Conservation (phyloP, 2,329 filamentous ascomycete genomes). For the Colletotrichum caudatum region DNA sequence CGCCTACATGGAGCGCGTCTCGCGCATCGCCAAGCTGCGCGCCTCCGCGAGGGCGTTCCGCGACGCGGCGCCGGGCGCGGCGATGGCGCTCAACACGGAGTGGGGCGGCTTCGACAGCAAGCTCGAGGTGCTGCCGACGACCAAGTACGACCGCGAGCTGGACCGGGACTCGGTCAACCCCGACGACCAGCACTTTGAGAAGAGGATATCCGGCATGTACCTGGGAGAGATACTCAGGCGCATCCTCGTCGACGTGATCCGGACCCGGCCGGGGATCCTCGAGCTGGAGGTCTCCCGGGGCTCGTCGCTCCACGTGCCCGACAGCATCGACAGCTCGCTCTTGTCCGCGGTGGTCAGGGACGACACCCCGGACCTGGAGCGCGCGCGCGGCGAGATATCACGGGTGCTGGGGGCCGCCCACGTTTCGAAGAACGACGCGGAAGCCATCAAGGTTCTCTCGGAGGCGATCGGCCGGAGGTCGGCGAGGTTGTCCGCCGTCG, state of each 20-base stretch:
- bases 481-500: constrained; percentile 43
- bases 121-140: constrained; percentile 76
- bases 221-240: constrained; percentile 80
- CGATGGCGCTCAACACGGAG: constrained; percentile 86
- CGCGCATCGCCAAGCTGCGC: constrained; percentile 71
- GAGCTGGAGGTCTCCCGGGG: constrained; percentile 17
- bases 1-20: constrained; percentile 80
- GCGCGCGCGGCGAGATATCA: constrained; percentile 53
- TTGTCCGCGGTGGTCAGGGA: constrained; percentile 74
- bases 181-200: constrained; percentile 85
- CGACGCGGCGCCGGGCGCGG: constrained; percentile 45
- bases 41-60: not conserved
- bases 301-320: constrained; percentile 66
- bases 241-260: constrained; percentile 63
- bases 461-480: constrained; percentile 43
- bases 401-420: constrained; percentile 56
- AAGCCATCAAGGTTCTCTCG: constrained; percentile 71
- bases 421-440: constrained; percentile 67
- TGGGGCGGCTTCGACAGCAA: constrained; percentile 85
- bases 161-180: constrained; percentile 78
- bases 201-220: constrained; percentile 86
- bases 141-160: constrained; percentile 74
- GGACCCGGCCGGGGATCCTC: constrained; percentile 7
- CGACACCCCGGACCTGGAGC: constrained; percentile 62
- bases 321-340: constrained; percentile 77